Evolutionary conservation across 345 rosid genomes (phyloP).

Genomic region (Trapa bicornis): DNA sequence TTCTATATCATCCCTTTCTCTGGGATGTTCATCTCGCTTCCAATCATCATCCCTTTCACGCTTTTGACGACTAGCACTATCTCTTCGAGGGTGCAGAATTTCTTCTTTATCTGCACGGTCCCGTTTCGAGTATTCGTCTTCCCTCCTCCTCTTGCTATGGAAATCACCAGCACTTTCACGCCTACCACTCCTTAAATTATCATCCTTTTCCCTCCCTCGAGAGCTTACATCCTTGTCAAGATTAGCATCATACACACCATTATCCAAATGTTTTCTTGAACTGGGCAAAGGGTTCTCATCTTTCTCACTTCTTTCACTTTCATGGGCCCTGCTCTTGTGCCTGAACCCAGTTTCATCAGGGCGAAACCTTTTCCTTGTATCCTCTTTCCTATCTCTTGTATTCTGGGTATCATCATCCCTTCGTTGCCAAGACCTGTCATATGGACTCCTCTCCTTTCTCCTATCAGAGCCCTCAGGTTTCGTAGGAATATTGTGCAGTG

Average conservation of each 20-base stretch:
- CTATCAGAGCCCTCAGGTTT: slow-evolving; percentile 50
- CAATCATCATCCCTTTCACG: slow-evolving; percentile 79
- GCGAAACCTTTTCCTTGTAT: slow-evolving; percentile 54
- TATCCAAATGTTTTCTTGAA: slow-evolving; percentile 61
- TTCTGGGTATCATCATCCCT: slow-evolving; percentile 48
- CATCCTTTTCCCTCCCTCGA: slow-evolving; percentile 50
- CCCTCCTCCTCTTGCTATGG: slow-evolving; percentile 64
- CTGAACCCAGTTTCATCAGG: slow-evolving; percentile 61
- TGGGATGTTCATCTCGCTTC: slow-evolving; percentile 67
- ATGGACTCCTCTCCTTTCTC: slow-evolving; percentile 56
- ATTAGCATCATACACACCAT: slow-evolving; percentile 44
- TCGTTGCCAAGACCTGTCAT: slow-evolving; percentile 45
- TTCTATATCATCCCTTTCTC: slow-evolving; percentile 59
- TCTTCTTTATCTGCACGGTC: slow-evolving; percentile 52
- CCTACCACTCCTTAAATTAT: slow-evolving; percentile 33
- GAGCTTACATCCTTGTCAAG: slow-evolving; percentile 44
- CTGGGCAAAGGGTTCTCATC: slow-evolving; percentile 36
- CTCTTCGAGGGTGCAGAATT: slow-evolving; percentile 45
- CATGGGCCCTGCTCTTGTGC: slow-evolving; percentile 57
- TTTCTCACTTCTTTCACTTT: slow-evolving; percentile 50
- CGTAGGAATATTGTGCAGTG: slow-evolving; percentile 23
- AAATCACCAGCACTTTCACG: slow-evolving; percentile 50
- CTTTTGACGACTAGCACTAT: slow-evolving; percentile 45
- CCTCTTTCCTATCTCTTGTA: slow-evolving; percentile 57
- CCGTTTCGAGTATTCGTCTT: slow-evolving; percentile 43